These are phyloP conservation scores for Polytrichum commune DNA, from an alignment of 225 moss, liverwort and hornwort genomes.

Conservation along the genomic window DNA sequence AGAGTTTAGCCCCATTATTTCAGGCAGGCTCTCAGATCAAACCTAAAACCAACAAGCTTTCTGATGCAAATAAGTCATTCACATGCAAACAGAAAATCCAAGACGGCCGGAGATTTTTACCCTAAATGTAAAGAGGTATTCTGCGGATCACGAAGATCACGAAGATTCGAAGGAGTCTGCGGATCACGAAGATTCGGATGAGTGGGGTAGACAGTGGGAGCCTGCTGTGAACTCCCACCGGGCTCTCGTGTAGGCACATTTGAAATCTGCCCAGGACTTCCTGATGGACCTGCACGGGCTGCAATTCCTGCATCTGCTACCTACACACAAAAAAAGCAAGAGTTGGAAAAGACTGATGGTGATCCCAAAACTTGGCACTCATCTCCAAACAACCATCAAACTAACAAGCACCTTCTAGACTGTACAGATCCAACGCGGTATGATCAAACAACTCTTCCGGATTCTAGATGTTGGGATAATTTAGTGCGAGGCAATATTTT, in stretches of 20 bases:
- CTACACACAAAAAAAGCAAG: slow-evolving; percentile 23
- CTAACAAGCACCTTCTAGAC: too few relatives aligned
- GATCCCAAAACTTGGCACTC: not conserved
- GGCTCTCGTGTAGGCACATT: slow-evolving; percentile 42
- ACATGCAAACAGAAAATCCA: not conserved
- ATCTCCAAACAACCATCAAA: not conserved
- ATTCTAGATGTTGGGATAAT: not conserved
- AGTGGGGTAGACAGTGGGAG: slow-evolving; percentile 62
- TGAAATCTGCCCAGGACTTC: slow-evolving; percentile 51
- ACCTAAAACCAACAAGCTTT: not conserved
- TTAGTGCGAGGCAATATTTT: not conserved
- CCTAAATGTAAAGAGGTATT: slow-evolving; percentile 90
- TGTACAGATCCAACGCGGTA: too few relatives aligned
- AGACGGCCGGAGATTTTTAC: slow-evolving; percentile 20
- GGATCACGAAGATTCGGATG: slow-evolving; percentile 79
- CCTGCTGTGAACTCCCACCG: slow-evolving; percentile 61
- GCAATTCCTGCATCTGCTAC: slow-evolving; percentile 82
- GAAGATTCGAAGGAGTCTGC: slow-evolving; percentile 67
- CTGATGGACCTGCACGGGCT: slow-evolving; percentile 51
- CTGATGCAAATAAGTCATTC: not conserved
- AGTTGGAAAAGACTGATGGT: slow-evolving; percentile 1
- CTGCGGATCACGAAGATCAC: slow-evolving; percentile 74
- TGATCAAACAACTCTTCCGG: not conserved
- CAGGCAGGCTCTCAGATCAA: not conserved
- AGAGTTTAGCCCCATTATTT: not conserved